Base-by-base conservation (phyloP, 352 stramenopile genomes). In the Elongisporangium prolatum region DNA sequence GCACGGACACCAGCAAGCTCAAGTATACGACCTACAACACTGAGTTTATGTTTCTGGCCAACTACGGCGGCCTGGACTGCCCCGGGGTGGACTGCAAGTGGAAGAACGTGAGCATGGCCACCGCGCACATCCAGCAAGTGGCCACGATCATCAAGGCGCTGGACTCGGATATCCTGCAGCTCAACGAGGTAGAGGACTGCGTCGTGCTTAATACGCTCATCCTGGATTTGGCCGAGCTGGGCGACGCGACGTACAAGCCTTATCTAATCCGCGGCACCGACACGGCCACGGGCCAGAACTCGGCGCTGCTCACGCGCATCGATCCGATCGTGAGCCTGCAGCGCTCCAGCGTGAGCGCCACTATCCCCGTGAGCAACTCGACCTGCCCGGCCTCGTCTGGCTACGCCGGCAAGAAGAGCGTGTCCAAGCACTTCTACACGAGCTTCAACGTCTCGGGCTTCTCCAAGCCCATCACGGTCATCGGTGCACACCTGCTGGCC, bases 191-290 rank as follows among this genome's bases (percentile, higher is more conserved):
- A 13, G 57, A 67, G 44, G 60, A 68, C 44, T 71, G 64, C 24
- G 53, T 21, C 14, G 60, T 49, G 52, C 56, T 74, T 6, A 48
- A 57, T 1, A 25, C 18, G 28, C 21, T 71, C n/a, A 60, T 67
- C 21, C 20, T n/a, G 20, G 34, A 66, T 18, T 18, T 69, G 21
- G 54, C 21, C 2, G 18, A 18, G 16, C 49, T 70, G 3, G 61
- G 57, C 22, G 66, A 66, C 57, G 18, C 25, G 22, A 67, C 50
- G 17, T 67, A 69, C 64, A 75, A 67, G 57, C 68, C 57, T 40
- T 75, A 72, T 54, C 50, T 75, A 51, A 48, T 75, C n/a, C 44
- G 65, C n/a, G 68, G 67, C 11, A 64, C 50, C 50, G 67, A 75
- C 50, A 67, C 64, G 21, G 54, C 54, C 37, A 75, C 67, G 53